A percentile compares a stretch with the other conserved stretches of the same genome.
Evolutionary conservation across 2,329 filamentous ascomycete genomes (phyloP).

Genomic region (Fusarium gaditjirri): DNA sequence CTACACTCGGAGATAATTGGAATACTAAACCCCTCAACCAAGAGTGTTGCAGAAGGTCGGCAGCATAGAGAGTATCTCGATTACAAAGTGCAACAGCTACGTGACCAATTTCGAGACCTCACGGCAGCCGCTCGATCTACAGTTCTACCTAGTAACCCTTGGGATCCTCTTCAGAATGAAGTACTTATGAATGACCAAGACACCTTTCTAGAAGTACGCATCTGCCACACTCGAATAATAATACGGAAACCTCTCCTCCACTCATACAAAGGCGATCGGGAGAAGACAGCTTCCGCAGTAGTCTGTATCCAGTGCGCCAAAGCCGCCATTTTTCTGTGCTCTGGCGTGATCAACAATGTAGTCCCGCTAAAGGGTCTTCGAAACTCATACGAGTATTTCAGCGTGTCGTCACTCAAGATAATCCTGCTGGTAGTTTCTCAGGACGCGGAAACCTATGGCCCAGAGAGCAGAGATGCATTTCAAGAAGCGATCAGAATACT

Average conservation of each 20-base stretch:
- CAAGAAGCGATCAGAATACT: not conserved
- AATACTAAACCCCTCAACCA: not conserved
- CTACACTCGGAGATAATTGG: not conserved
- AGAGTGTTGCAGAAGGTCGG: not conserved
- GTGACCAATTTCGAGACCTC: not conserved
- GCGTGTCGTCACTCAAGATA: not conserved
- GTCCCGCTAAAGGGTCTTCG: not conserved
- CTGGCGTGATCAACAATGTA: not conserved
- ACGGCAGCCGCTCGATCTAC: rapidly evolving
- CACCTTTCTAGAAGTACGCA: not conserved
- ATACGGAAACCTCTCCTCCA: not conserved
- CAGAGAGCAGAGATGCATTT: not conserved
- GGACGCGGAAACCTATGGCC: not conserved
- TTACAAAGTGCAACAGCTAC: not conserved
- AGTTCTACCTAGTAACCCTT: rapidly evolving
- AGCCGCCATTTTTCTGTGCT: rapidly evolving
- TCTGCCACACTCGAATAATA: not conserved
- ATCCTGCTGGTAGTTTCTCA: not conserved
- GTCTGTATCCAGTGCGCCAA: not conserved
- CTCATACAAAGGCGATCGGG: not conserved
- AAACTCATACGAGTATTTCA: not conserved
- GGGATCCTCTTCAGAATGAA: not conserved
- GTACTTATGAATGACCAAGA: not conserved
- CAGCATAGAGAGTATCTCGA: not conserved
- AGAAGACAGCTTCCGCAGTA: not conserved